phyloP scores from a whole-genome alignment of 169 alveolate species.

The Neospora caninum region DNA sequence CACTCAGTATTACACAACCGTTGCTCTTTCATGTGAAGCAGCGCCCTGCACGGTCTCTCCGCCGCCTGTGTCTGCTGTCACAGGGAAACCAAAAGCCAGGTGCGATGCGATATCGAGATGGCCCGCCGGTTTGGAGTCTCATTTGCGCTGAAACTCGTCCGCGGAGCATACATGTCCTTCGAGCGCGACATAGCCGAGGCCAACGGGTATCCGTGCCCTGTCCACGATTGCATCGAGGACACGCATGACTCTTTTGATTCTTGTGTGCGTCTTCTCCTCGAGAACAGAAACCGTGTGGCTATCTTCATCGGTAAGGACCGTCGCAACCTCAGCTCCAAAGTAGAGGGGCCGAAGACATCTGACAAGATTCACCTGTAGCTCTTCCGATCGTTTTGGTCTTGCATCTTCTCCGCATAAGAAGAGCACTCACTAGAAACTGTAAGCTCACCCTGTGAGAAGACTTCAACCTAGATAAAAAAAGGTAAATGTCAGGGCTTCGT shows the following conservation, averaged over 20 bases:
- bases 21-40: too few species aligned
- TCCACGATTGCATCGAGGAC: conserved; percentile 68
- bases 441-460: too few species aligned
- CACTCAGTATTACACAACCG: too few species aligned
- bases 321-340: too few species aligned
- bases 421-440: too few species aligned
- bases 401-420: too few species aligned
- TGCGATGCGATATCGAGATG: conserved; percentile 66
- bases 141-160: conserved; percentile 77
- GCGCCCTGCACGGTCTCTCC: too few species aligned
- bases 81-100: conserved; percentile 42
- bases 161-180: conserved; percentile 85
- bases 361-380: too few species aligned
- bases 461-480: too few species aligned
- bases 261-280: conserved; percentile 49
- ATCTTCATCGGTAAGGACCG: conserved; percentile 53
- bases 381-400: too few species aligned
- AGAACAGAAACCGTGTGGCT: not conserved
- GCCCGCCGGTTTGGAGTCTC: conserved; percentile 61
- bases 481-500: too few species aligned
- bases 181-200: conserved; percentile 76
- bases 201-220: conserved; percentile 71
- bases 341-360: too few species aligned
- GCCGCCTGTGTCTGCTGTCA: not conserved
- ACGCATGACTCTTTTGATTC: conserved; percentile 74